These are phyloP conservation scores for Boletus patriciae DNA, from an alignment of 768 basidiomycete species.

Conservation along the genomic window DNA sequence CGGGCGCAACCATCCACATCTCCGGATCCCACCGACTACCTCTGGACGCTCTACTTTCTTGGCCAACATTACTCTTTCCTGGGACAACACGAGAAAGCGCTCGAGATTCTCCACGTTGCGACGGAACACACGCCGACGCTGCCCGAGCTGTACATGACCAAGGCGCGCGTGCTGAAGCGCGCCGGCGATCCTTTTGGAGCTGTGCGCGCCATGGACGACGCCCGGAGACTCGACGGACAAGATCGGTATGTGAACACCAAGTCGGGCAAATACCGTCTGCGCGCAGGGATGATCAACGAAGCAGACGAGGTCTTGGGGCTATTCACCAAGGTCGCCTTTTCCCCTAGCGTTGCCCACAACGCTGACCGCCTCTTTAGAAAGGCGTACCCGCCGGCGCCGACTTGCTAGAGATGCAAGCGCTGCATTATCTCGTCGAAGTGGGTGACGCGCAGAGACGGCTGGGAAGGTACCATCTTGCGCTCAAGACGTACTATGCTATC, in stretches of 20 bases:
- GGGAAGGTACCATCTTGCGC: constrained; percentile 70
- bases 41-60: constrained; percentile 96
- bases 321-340: constrained; percentile 79
- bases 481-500: constrained; percentile 81
- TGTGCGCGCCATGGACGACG: constrained; percentile 73
- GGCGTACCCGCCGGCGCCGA: constrained; percentile 79
- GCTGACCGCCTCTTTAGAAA: constrained; percentile 59
- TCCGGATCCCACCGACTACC: constrained; percentile 69
- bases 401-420: constrained; percentile 93
- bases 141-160: constrained; percentile 83
- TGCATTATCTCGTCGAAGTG: constrained; percentile 83
- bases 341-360: not conserved
- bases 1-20: constrained; percentile 25
- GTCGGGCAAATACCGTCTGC: constrained; percentile 83
- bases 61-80: constrained; percentile 83
- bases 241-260: constrained; percentile 96
- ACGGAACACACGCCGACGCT: constrained; percentile 88
- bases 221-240: constrained; percentile 84
- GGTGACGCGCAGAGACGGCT: constrained; percentile 66
- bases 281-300: constrained; percentile 78
- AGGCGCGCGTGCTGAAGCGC: constrained; percentile 83
- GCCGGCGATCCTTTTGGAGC: constrained; percentile 79
- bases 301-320: constrained; percentile 73
- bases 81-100: constrained; percentile 44
- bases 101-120: constrained; percentile 64